phyloP scores from a whole-genome alignment of 2,329 filamentous ascomycete genomes.

The Aspergillus sclerotialis region DNA sequence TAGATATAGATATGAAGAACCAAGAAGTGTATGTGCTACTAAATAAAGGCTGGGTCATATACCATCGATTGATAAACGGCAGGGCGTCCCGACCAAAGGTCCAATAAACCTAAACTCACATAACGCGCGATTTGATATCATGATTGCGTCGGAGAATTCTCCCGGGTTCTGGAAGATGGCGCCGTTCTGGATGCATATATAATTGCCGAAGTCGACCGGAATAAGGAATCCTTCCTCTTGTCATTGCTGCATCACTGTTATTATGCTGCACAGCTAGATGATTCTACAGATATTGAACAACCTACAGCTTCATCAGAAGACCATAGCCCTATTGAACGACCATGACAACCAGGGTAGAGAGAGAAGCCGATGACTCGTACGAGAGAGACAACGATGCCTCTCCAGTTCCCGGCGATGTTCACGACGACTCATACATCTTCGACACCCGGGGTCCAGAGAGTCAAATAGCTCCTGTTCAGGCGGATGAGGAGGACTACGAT shows the following conservation, averaged over 20 bases:
- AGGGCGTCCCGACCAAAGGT: no score
- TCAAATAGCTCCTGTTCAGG: conserved; percentile 15
- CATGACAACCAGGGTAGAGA: conserved; percentile 17
- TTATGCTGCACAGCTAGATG: background rate
- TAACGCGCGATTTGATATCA: conserved; percentile 10
- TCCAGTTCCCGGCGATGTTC: conserved; percentile 12
- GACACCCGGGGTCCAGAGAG: conserved; percentile 12
- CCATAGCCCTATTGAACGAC: no score
- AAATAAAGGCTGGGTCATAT: no score
- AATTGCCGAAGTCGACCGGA: conserved; percentile 1
- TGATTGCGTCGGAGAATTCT: conserved; percentile 3
- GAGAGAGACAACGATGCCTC: conserved; percentile 21
- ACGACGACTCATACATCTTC: conserved; percentile 17
- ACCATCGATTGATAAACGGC: no score
- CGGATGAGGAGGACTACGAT: conserved; percentile 16
- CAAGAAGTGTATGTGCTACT: no score
- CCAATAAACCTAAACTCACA: no score
- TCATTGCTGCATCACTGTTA: background rate
- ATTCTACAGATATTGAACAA: no score
- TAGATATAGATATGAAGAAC: no score
- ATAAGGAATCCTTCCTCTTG: background rate
- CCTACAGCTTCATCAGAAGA: no score
- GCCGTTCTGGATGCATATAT: conserved; percentile 1
- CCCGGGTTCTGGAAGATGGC: background rate
- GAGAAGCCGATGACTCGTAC: conserved; percentile 22